Conservation (phyloP, 345 rosid species). For the Lumnitzera racemosa region DNA sequence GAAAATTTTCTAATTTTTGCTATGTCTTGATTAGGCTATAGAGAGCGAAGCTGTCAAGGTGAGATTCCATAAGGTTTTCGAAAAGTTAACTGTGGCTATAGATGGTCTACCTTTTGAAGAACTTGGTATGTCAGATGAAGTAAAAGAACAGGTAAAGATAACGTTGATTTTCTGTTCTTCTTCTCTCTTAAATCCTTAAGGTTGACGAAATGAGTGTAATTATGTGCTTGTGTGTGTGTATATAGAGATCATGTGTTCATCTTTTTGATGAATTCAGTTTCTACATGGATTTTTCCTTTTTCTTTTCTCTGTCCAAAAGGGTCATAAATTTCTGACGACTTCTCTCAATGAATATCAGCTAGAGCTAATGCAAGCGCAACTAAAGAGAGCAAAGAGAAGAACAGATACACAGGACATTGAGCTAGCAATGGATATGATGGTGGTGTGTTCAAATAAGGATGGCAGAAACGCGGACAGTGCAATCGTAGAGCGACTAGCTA, state of each 20-base stretch:
- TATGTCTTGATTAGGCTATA: constrained; percentile 34
- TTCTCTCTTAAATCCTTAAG: too few relatives aligned
- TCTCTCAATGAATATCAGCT: constrained; percentile 21
- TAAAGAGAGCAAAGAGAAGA: constrained; percentile 48
- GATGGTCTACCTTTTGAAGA: constrained; percentile 37
- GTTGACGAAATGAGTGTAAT: too few relatives aligned
- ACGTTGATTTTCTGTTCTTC: not conserved
- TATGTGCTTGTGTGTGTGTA: too few relatives aligned
- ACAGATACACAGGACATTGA: constrained; percentile 83
- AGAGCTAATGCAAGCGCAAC: constrained; percentile 39
- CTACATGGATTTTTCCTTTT: too few relatives aligned
- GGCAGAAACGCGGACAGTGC: constrained; percentile 61
- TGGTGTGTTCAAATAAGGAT: constrained; percentile 48
- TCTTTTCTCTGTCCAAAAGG: too few relatives aligned
- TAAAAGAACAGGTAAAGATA: constrained; percentile 44
- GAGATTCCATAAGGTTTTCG: constrained; percentile 39
- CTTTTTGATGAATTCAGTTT: not conserved
- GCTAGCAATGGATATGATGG: constrained; percentile 78
- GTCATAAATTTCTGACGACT: too few relatives aligned
- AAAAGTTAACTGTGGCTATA: constrained; percentile 38
- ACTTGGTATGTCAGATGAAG: constrained; percentile 47
- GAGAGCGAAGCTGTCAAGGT: constrained; percentile 43
- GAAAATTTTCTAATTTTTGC: not conserved
- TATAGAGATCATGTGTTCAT: not conserved
- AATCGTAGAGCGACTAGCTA: constrained; percentile 59